Conservation (phyloP, 768 basidiomycete species). For the Mycena albidolilacea region DNA sequence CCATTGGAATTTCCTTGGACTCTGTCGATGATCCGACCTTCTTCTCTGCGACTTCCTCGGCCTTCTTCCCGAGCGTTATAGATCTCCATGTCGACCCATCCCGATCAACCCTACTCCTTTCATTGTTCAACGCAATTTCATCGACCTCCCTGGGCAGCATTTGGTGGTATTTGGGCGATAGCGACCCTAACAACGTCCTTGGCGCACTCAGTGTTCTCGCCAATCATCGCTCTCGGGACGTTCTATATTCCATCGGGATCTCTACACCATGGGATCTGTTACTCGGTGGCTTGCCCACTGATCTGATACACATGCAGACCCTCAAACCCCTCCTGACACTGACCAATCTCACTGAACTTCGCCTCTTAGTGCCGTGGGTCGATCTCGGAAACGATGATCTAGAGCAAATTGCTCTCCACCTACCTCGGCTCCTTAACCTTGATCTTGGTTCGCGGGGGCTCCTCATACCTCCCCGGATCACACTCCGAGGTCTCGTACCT, state of each 20-base stretch:
- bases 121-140: background rate
- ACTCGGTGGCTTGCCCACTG: background rate
- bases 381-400: slow-evolving; percentile 1
- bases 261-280: background rate
- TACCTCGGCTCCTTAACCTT: background rate
- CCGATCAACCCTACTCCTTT: background rate
- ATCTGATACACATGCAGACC: background rate
- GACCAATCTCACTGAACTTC: background rate
- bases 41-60: background rate
- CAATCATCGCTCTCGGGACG: background rate
- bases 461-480: background rate
- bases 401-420: background rate
- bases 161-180: background rate
- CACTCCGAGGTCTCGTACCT: background rate
- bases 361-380: background rate
- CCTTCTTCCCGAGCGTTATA: background rate
- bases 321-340: background rate
- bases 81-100: background rate
- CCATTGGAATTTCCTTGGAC: background rate
- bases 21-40: background rate
- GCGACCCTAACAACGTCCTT: background rate
- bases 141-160: background rate
- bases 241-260: background rate
- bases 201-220: background rate
- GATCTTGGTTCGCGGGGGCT: background rate